Conservation (phyloP, 345 rosid genomes). For the Melaleuca alternifolia region DNA sequence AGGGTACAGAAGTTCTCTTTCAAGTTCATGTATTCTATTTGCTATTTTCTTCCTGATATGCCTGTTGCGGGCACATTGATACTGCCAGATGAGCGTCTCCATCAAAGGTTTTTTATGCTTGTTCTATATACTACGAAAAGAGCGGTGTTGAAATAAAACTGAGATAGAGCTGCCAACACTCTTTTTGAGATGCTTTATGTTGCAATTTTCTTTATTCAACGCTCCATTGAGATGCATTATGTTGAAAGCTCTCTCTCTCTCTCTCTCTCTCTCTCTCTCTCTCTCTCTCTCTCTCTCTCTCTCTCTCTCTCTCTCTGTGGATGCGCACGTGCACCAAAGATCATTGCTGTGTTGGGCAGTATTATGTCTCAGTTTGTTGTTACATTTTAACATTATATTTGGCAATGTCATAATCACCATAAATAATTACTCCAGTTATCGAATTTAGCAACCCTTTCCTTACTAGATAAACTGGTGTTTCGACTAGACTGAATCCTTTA, state of each 20-base stretch:
- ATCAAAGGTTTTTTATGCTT: not conserved
- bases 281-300: too few relatives aligned
- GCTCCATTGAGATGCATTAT: too few relatives aligned
- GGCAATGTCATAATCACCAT: too few relatives aligned
- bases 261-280: too few relatives aligned
- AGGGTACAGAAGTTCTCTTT: constrained; percentile 22
- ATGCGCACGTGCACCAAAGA: too few relatives aligned
- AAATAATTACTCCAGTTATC: too few relatives aligned
- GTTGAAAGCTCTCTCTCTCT: not conserved
- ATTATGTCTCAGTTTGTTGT: not conserved
- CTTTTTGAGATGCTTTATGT: not conserved
- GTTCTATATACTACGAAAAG: not conserved
- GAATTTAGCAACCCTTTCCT: not conserved
- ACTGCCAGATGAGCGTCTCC: not conserved
- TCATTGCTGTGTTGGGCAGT: not conserved
- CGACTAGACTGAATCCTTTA: not conserved
- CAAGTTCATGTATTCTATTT: not conserved
- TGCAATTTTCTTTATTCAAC: not conserved
- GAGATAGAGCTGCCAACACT: not conserved
- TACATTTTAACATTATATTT: not conserved
- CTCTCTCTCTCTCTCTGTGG: too few relatives aligned
- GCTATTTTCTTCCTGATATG: not conserved
- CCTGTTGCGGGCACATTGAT: not conserved
- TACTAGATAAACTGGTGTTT: not conserved
- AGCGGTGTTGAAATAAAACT: not conserved